A percentile compares a stretch with the other conserved stretches of the same genome.
These are phyloP conservation scores for Zanthoxylum bungeanum DNA, from an alignment of 345 rosid genomes.

Conservation along the genomic window DNA sequence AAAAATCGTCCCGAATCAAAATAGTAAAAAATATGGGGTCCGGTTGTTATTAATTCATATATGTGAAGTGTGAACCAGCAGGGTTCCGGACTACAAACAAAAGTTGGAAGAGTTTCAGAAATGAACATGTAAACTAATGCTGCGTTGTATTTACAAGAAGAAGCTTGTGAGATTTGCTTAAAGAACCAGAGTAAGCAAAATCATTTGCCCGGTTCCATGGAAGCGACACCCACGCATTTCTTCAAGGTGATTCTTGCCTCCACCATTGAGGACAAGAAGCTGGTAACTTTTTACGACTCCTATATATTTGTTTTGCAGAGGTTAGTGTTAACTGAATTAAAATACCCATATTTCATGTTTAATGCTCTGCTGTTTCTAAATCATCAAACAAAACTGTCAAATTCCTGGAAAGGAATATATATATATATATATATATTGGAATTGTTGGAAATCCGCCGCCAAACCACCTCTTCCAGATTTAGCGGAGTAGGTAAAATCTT, in stretches of 20 bases:
- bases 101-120: not conserved
- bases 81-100: too few species aligned
- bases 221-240: not conserved
- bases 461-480: too few species aligned
- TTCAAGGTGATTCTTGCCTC: not conserved
- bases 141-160: too few species aligned
- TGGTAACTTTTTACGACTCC: not conserved
- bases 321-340: not conserved
- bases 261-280: conserved; percentile 3
- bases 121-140: too few species aligned
- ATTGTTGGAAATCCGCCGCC: too few species aligned
- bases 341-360: not conserved
- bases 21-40: too few species aligned
- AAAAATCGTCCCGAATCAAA: too few species aligned
- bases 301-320: not conserved
- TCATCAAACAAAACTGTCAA: not conserved
- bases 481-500: too few species aligned
- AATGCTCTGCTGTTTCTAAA: not conserved
- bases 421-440: too few species aligned
- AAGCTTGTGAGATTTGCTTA: not conserved
- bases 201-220: not conserved
- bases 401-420: not conserved
- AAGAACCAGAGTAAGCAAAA: not conserved
- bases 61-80: too few species aligned
- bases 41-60: too few species aligned